phyloP scores from a whole-genome alignment of 139 green algal species.

The Tetradesmus obliquus region DNA sequence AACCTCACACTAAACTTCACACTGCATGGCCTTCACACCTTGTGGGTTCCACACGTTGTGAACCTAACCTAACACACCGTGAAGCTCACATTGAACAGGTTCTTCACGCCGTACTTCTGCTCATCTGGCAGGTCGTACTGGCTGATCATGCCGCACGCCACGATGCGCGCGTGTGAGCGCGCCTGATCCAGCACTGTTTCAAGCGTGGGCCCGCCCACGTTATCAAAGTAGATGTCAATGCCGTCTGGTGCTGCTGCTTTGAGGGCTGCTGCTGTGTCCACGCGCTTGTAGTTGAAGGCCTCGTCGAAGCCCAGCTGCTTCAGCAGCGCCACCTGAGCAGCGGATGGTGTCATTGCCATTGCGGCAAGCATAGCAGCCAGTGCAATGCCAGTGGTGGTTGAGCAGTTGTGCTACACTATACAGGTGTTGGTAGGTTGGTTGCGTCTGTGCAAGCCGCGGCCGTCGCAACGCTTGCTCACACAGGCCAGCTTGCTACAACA shows the following conservation, averaged over 20 bases:
- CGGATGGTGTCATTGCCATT: background rate
- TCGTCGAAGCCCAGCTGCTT: conserved; percentile 54
- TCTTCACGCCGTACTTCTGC: conserved; percentile 52
- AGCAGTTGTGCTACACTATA: too few relatives aligned
- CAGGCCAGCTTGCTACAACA: too few relatives aligned
- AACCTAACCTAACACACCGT: background rate
- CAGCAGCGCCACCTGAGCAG: conserved; percentile 40
- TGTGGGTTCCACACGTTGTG: too few relatives aligned
- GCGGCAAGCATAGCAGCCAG: background rate
- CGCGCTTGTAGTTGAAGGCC: conserved; percentile 67
- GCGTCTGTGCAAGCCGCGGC: background rate
- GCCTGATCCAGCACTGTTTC: conserved; percentile 50
- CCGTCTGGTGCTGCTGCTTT: conserved; percentile 31
- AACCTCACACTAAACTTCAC: too few relatives aligned
- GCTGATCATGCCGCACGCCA: conserved; percentile 60
- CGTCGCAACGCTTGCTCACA: background rate
- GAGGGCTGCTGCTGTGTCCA: conserved; percentile 26
- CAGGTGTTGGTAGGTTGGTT: background rate
- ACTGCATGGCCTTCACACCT: too few relatives aligned
- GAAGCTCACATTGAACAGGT: conserved; percentile 40
- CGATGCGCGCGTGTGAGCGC: conserved; percentile 40
- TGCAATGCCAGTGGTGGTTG: too few relatives aligned
- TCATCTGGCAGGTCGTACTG: conserved; percentile 55
- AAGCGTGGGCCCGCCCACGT: conserved; percentile 60
- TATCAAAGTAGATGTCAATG: conserved; percentile 65